Evolutionary conservation across 768 basidiomycete species (phyloP).

Genomic region (Naganishia antarctica): DNA sequence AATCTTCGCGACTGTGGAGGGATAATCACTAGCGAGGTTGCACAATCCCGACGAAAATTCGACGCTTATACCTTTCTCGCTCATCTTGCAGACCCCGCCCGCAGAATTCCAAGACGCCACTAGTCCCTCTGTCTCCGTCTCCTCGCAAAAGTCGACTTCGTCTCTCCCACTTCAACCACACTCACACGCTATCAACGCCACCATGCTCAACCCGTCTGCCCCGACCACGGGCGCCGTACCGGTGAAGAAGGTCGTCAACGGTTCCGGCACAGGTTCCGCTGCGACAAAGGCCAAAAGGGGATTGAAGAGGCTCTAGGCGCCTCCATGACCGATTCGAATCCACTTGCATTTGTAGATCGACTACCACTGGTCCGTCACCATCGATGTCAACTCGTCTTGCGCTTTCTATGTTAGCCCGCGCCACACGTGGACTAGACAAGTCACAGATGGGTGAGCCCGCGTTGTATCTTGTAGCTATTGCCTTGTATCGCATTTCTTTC

Average conservation of each 20-base stretch:
- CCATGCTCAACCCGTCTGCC: background rate
- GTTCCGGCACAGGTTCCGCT: background rate
- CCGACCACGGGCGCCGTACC: background rate
- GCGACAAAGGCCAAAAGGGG: constrained; percentile 25
- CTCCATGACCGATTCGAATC: too few relatives aligned
- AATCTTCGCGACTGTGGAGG: too few relatives aligned
- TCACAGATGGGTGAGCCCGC: background rate
- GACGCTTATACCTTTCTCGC: background rate
- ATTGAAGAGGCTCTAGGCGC: constrained; percentile 26
- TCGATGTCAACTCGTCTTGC: too few relatives aligned
- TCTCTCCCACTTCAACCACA: constrained; percentile 19
- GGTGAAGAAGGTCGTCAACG: constrained; percentile 3
- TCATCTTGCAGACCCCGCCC: constrained; percentile 14
- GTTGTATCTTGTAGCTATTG: background rate
- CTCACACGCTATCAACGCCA: constrained; percentile 13
- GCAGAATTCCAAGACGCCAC: constrained; percentile 12
- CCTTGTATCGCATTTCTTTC: background rate
- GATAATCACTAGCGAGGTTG: too few relatives aligned
- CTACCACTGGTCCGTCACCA: too few relatives aligned
- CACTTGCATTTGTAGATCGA: too few relatives aligned
- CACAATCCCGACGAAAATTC: too few relatives aligned
- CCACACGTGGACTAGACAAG: too few relatives aligned
- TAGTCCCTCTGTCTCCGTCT: background rate
- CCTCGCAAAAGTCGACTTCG: background rate
- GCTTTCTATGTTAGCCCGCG: too few relatives aligned